A percentile compares a stretch with the other conserved stretches of the same genome.
phyloP scores from a whole-genome alignment of 208 protist species.

The Crithidia bombi region DNA sequence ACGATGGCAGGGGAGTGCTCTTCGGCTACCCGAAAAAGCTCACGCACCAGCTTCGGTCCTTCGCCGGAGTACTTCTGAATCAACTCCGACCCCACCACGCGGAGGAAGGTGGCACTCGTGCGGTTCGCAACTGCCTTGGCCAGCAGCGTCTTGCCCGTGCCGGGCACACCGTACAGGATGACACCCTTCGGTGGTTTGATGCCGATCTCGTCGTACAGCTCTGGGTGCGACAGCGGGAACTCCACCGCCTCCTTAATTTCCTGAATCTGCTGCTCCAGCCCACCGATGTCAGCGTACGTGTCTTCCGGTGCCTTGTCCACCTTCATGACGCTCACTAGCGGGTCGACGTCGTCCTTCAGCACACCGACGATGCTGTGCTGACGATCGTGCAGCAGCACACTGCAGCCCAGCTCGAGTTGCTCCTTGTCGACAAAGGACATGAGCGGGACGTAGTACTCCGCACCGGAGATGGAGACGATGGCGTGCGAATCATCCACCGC shows the following conservation, averaged over 20 bases:
- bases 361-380: slow-evolving; percentile 97
- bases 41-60: slow-evolving; percentile 99
- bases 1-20: slow-evolving; percentile 99
- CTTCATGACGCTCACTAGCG: slow-evolving; percentile 99
- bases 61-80: slow-evolving; percentile 99
- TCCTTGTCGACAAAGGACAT: slow-evolving; percentile 99
- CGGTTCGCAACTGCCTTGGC: slow-evolving; percentile 99
- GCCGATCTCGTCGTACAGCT: slow-evolving; percentile 99
- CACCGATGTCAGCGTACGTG: slow-evolving; percentile 99
- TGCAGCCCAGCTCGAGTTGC: slow-evolving; percentile 97
- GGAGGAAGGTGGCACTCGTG: slow-evolving; percentile 99
- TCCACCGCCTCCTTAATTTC: slow-evolving; percentile 99
- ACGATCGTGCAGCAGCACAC: slow-evolving; percentile 98
- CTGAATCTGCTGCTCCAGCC: slow-evolving; percentile 99
- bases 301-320: slow-evolving; percentile 99
- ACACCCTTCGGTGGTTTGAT: slow-evolving; percentile 99
- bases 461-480: slow-evolving; percentile 96
- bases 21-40: slow-evolving; percentile 99
- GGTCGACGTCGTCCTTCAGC: slow-evolving; percentile 98
- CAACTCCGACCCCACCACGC: slow-evolving; percentile 99
- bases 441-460: slow-evolving; percentile 99
- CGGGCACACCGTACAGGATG: slow-evolving; percentile 99
- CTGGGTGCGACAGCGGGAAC: slow-evolving; percentile 99
- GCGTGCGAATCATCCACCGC: slow-evolving; percentile 99
- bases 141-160: slow-evolving; percentile 99